Base-by-base conservation (phyloP, 495 filamentous ascomycete species). In the Daldinia childiae region DNA sequence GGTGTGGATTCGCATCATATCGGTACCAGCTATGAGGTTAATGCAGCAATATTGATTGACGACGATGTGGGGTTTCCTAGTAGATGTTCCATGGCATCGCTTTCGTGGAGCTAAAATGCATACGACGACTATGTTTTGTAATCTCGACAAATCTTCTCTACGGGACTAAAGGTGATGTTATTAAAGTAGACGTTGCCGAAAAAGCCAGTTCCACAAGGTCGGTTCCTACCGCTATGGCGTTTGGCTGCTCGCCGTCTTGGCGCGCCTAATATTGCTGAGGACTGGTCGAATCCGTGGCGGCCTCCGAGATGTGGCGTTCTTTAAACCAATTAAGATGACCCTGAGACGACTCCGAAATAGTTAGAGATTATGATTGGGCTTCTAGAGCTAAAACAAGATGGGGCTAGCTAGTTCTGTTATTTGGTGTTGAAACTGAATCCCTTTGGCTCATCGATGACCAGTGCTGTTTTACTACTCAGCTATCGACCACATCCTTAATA, bases 261-360 rank as follows among this genome's bases (percentile, higher is more conserved):
- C 63, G 52, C 50, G 45, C 21, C 63, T 50, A 63, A 54, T 27
- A 36, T 29, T 43, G 30, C 57, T 45, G 34, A 66, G 52, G 30
- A 30, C 34, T 66, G 17, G 52, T 43, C 58, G 50, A 66, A 62
- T 48, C 50, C 26, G 36, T 63, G 58, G 56, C 56, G 61, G 65
- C 65, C 70, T 65, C 70, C 70, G 70, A 69, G 70, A 57, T 73
- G 70, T 69, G 65, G 70, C 65, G 61, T 64, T 48, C 30, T 39
- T 39, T 50, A 30, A 51, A 19, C 70, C 65, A 69, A 73, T 73
- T 29, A 64, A 29, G 41, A 64, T 14, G n/a, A 32, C 45, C 27
- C 58, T 62, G 65, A 50, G 29, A 48, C 45, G 26, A 32, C 65
- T 73, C 70, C 70, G 70, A 27, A 52, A 58, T 58, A 39, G 36